phyloP scores from a whole-genome alignment of 2,329 filamentous ascomycete species.

The Fusarium sp. region DNA sequence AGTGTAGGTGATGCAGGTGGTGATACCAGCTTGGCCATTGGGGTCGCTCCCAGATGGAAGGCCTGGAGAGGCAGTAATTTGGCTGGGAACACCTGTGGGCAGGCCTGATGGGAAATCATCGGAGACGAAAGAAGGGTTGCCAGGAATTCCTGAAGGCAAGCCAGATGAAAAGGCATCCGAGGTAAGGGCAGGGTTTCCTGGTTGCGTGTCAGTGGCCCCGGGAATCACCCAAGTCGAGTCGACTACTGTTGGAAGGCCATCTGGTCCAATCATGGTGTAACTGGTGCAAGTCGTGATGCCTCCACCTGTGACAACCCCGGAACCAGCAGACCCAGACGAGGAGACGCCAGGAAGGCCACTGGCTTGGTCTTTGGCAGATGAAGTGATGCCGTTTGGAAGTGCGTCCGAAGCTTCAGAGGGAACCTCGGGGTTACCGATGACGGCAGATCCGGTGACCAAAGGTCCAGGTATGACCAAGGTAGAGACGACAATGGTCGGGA shows the following conservation, averaged over 20 bases:
- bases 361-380: slow-evolving; percentile 18
- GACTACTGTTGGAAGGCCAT: slow-evolving; percentile 46
- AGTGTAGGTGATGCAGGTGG: slow-evolving; percentile 49
- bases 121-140: slow-evolving; percentile 38
- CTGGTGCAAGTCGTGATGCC: slow-evolving; percentile 41
- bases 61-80: slow-evolving; percentile 28
- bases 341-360: slow-evolving; percentile 15
- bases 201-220: slow-evolving; percentile 35
- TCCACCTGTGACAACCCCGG: slow-evolving; percentile 12
- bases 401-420: slow-evolving; percentile 30
- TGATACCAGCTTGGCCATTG: slow-evolving; percentile 19
- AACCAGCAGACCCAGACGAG: slow-evolving; percentile 9
- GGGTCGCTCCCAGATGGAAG: slow-evolving; percentile 12
- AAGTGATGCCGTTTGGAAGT: slow-evolving; percentile 27
- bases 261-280: slow-evolving; percentile 38
- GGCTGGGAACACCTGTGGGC: slow-evolving; percentile 40
- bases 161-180: slow-evolving; percentile 34
- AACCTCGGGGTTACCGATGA: slow-evolving; percentile 9
- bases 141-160: slow-evolving; percentile 31
- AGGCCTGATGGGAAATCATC: slow-evolving; percentile 35
- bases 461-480: slow-evolving; percentile 47
- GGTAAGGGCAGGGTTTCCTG: slow-evolving; percentile 35
- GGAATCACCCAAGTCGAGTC: slow-evolving; percentile 50
- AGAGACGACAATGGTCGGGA: slow-evolving; percentile 48
- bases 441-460: slow-evolving; percentile 32